Conservation (phyloP, 1,284 basidiomycete genomes). For the Volvariella volvacea region DNA sequence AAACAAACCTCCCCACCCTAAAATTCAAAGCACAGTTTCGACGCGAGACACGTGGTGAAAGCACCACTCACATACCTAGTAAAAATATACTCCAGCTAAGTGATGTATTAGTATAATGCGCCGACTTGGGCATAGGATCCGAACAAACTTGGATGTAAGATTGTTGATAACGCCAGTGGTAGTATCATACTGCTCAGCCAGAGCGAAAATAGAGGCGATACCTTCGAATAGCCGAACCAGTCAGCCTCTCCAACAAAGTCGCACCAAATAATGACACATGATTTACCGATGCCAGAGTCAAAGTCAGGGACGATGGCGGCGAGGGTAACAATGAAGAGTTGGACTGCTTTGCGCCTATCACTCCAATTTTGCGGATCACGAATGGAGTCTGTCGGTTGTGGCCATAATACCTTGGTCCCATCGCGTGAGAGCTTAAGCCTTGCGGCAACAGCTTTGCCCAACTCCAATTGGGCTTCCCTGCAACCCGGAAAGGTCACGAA, state of each 20-base stretch:
- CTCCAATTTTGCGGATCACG: slow-evolving; percentile 63
- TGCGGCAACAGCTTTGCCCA: slow-evolving; percentile 25
- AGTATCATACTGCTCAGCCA: slow-evolving; percentile 53
- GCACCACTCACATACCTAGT: slow-evolving; percentile 32
- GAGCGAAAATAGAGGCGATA: slow-evolving; percentile 52
- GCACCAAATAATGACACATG: too few relatives aligned
- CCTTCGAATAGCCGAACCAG: slow-evolving; percentile 22
- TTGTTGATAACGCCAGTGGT: slow-evolving; percentile 57
- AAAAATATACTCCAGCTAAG: slow-evolving; percentile 64
- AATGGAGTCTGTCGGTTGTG: slow-evolving; percentile 58
- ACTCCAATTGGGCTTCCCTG: slow-evolving; percentile 28
- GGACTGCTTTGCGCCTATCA: slow-evolving; percentile 39
- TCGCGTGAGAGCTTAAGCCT: slow-evolving; percentile 21
- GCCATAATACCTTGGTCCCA: slow-evolving; percentile 49
- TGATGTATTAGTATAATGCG: neutral
- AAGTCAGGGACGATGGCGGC: slow-evolving; percentile 68
- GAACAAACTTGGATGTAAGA: slow-evolving; percentile 49
- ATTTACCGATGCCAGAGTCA: slow-evolving; percentile 56
- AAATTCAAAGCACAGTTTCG: slow-evolving; percentile 1
- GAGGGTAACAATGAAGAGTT: slow-evolving; percentile 53
- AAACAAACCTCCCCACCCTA: slow-evolving; percentile 50
- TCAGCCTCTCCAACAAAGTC: too few relatives aligned
- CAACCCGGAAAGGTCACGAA: too few relatives aligned
- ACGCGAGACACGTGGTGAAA: neutral
- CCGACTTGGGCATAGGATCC: neutral